These are phyloP conservation scores for Plectosphaerella sp. DNA, from an alignment of 2,329 filamentous ascomycete genomes.

Conservation along the genomic window DNA sequence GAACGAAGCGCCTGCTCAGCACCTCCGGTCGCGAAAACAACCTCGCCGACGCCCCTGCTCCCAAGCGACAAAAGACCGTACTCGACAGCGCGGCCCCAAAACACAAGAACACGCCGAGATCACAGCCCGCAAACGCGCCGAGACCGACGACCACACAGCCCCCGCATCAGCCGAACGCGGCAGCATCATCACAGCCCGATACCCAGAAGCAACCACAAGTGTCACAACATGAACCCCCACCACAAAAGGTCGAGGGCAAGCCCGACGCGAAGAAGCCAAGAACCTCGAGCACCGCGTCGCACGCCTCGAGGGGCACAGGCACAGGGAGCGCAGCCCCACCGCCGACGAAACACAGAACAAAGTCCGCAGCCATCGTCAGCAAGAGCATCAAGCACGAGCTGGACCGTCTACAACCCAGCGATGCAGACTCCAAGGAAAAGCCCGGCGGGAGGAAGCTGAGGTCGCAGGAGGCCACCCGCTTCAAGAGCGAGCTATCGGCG, in stretches of 20 bases:
- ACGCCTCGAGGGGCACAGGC: constrained; percentile 15
- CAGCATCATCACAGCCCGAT: background rate
- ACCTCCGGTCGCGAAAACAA: constrained; percentile 39
- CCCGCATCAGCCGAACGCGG: constrained; percentile 3
- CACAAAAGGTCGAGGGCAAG: background rate
- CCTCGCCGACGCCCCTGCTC: constrained; percentile 34
- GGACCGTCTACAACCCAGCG: constrained; percentile 47
- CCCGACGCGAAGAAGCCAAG: constrained; percentile 3
- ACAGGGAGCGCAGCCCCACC: constrained; percentile 16
- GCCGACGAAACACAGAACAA: constrained; percentile 42
- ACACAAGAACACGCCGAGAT: constrained; percentile 11
- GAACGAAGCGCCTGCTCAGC: constrained; percentile 46
- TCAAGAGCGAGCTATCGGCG: constrained; percentile 85
- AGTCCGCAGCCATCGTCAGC: constrained; percentile 42
- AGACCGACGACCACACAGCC: constrained; percentile 3
- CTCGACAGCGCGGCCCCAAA: constrained; percentile 42
- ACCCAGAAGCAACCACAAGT: constrained; percentile 2
- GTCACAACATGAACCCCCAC: constrained; percentile 9
- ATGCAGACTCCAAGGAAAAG: constrained; percentile 45
- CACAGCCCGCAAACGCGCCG: constrained; percentile 15
- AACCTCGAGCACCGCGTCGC: constrained; percentile 3
- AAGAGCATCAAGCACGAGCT: constrained; percentile 61
- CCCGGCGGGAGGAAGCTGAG: constrained; percentile 70
- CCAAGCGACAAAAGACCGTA: constrained; percentile 43
- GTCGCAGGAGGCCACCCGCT: constrained; percentile 77